Conservation (phyloP, 2,329 filamentous ascomycete genomes). For the Hypoxylon sp. region DNA sequence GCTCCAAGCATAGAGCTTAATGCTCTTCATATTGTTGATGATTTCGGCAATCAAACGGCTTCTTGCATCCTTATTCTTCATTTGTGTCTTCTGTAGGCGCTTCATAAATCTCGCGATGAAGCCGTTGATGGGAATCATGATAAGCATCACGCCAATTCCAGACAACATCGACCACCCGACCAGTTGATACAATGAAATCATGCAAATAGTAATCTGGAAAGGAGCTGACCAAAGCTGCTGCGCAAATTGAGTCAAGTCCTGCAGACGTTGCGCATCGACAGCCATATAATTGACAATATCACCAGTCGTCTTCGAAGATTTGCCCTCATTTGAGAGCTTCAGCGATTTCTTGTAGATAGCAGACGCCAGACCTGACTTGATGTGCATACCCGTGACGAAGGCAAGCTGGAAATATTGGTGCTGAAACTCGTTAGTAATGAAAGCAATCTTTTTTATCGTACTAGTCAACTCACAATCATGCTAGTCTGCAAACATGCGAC, state of each 20-base stretch:
- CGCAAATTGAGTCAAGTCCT: slow-evolving; percentile 94
- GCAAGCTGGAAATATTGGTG: slow-evolving; percentile 98
- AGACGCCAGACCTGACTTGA: slow-evolving; percentile 91
- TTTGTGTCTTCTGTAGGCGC: slow-evolving; percentile 92
- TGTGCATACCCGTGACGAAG: slow-evolving; percentile 96
- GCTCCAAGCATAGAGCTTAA: slow-evolving; percentile 99
- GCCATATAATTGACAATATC: slow-evolving; percentile 99
- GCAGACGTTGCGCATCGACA: slow-evolving; percentile 93
- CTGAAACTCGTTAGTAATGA: slow-evolving; percentile 49
- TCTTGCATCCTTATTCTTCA: slow-evolving; percentile 98
- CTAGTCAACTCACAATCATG: slow-evolving; percentile 69
- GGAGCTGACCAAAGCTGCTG: slow-evolving; percentile 97
- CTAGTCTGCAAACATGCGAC: slow-evolving; percentile 89
- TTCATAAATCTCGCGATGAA: slow-evolving; percentile 95
- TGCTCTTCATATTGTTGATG: slow-evolving; percentile 99
- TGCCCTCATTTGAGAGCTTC: slow-evolving; percentile 91
- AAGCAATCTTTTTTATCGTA: not conserved
- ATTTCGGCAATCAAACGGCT: slow-evolving; percentile 97
- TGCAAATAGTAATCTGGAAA: slow-evolving; percentile 95
- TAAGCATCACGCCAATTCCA: slow-evolving; percentile 92
- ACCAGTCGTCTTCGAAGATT: slow-evolving; percentile 89
- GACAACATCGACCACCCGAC: slow-evolving; percentile 96
- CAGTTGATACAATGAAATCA: slow-evolving; percentile 95
- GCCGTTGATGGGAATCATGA: slow-evolving; percentile 98
- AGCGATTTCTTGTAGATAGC: slow-evolving; percentile 95